phyloP scores from a whole-genome alignment of 352 stramenopile species.

The Globisporangium lucens region DNA sequence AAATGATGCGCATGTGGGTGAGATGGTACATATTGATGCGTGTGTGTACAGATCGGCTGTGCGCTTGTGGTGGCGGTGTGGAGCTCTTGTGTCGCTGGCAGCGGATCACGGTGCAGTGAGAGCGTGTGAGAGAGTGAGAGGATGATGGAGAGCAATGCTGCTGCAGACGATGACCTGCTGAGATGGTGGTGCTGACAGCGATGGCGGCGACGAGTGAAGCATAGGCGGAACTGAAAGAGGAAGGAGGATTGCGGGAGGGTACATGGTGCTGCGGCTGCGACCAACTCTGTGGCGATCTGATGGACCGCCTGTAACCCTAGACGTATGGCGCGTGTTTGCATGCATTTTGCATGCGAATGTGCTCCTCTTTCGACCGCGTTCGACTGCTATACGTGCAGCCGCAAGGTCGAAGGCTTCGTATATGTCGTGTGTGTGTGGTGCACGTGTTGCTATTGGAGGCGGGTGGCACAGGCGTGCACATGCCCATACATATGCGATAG shows the following conservation, averaged over 20 bases:
- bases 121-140: not conserved
- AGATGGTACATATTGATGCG: not conserved
- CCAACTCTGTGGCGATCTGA: conserved; percentile 12
- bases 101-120: not conserved
- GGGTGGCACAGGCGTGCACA: not conserved
- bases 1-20: not conserved
- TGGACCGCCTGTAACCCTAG: conserved; percentile 15
- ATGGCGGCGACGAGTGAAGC: not conserved
- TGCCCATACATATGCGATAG: not conserved
- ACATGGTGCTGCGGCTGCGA: conserved; percentile 7
- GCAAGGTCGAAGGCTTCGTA: not conserved
- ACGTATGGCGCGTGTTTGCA: conserved; percentile 3
- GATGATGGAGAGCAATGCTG: not conserved
- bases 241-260: not conserved
- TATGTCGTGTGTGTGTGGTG: not conserved
- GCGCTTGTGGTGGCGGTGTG: not conserved
- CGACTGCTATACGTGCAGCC: not conserved
- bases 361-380: conserved; percentile 1
- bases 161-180: not conserved
- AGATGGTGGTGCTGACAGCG: not conserved
- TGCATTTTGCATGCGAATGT: not conserved
- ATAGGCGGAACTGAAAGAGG: not conserved
- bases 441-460: not conserved
- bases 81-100: not conserved
- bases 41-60: not conserved